These are phyloP conservation scores for Colletotrichum neosansevieriae DNA, from an alignment of 2,329 filamentous ascomycete genomes.

Conservation along the genomic window DNA sequence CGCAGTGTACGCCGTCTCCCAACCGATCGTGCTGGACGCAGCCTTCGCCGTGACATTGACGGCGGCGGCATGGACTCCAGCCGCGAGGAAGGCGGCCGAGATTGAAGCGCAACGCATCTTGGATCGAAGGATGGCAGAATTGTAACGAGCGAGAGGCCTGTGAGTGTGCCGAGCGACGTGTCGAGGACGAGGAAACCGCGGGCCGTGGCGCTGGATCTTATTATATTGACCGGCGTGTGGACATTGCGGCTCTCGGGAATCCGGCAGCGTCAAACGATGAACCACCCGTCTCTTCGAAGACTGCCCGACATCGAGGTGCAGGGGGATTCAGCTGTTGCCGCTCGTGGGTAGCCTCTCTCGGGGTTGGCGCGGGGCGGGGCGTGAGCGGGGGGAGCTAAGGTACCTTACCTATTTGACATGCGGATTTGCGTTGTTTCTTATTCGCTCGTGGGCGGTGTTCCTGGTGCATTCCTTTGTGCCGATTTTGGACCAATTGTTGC, in stretches of 20 bases:
- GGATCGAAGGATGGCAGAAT: background rate
- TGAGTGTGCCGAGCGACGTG: background rate
- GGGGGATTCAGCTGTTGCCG: background rate
- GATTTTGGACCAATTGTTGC: background rate
- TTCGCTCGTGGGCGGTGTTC: background rate
- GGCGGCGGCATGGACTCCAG: conserved; percentile 45
- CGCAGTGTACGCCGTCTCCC: conserved; percentile 61
- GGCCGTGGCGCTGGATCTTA: conserved; percentile 2
- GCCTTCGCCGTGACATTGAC: conserved; percentile 31
- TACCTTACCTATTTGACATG: conserved; percentile 2
- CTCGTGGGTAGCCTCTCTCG: conserved; percentile 9
- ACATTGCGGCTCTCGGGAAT: conserved; percentile 10
- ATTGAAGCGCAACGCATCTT: conserved; percentile 18
- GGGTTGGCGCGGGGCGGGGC: conserved; percentile 5
- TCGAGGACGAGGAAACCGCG: background rate
- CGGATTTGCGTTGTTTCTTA: background rate
- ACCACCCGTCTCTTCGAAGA: background rate
- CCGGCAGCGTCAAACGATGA: conserved; percentile 6
- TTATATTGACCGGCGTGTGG: background rate
- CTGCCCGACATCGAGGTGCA: background rate
- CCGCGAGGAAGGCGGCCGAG: conserved; percentile 44
- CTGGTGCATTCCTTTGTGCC: background rate
- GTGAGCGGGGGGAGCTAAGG: background rate
- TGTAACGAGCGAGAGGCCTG: background rate
- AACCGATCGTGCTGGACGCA: conserved; percentile 41